A percentile compares a stretch with the other conserved stretches of the same genome.
Evolutionary conservation across 305 asterid species (phyloP).

Genomic region (Fraxinus angustifolia): DNA sequence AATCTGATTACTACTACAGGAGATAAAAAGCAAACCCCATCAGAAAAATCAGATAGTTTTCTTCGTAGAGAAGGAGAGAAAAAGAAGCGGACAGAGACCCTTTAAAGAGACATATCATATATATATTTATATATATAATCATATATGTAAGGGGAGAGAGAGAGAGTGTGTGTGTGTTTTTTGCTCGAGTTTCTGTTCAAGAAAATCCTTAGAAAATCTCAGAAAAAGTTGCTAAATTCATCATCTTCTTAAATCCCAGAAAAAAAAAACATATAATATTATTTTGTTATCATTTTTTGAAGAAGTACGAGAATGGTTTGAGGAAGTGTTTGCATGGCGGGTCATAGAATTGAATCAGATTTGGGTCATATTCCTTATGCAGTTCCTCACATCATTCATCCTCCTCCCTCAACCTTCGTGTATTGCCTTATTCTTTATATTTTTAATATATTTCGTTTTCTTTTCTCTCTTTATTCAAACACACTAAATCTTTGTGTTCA

Average conservation of each 20-base stretch:
- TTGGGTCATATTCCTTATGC: background rate
- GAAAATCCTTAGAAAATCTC: background rate
- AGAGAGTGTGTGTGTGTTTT: background rate
- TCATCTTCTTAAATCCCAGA: background rate
- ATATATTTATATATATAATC: background rate
- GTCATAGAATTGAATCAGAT: conserved; percentile 47
- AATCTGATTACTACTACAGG: background rate
- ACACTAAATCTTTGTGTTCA: background rate
- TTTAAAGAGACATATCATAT: background rate
- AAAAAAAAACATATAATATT: background rate
- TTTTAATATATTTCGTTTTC: too few relatives aligned
- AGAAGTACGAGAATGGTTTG: conserved; percentile 32
- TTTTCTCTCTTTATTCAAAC: background rate
- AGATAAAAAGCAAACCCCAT: background rate
- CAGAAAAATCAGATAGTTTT: conserved; percentile 42
- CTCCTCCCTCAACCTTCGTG: background rate
- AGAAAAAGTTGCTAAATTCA: background rate
- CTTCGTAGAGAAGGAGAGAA: conserved; percentile 45
- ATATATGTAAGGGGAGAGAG: background rate
- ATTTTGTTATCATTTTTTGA: background rate
- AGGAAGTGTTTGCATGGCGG: conserved; percentile 59
- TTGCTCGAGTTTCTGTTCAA: conserved; percentile 23
- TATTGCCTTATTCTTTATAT: background rate
- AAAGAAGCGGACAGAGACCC: conserved; percentile 34
- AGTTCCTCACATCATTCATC: background rate